These are phyloP conservation scores for Cryptococcus sp. DNA, from an alignment of 1,284 basidiomycete species.

Conservation along the genomic window DNA sequence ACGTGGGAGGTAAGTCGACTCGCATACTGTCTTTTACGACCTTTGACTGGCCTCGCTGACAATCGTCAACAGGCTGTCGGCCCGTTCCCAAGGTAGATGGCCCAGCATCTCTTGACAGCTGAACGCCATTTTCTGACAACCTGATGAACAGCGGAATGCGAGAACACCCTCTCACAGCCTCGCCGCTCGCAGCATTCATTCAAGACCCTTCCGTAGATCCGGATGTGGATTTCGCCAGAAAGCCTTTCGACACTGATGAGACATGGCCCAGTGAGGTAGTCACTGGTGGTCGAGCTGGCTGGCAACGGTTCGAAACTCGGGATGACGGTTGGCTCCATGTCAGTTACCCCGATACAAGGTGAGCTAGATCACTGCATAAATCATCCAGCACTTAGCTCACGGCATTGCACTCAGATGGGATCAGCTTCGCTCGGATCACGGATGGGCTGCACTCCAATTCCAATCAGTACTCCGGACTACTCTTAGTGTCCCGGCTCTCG, in stretches of 20 bases:
- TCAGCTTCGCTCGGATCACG: constrained; percentile 45
- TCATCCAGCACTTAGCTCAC: background rate
- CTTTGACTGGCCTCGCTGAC: background rate
- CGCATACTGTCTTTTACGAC: background rate
- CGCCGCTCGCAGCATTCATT: constrained; percentile 38
- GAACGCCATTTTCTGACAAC: background rate
- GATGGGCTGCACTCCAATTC: constrained; percentile 50
- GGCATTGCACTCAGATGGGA: constrained; percentile 33
- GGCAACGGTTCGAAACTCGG: constrained; percentile 30
- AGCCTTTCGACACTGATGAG: constrained; percentile 18
- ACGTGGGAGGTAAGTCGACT: background rate
- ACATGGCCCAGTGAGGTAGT: constrained; percentile 42
- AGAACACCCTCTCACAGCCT: constrained; percentile 43
- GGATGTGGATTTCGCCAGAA: constrained; percentile 37
- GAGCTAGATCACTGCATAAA: constrained; percentile 7
- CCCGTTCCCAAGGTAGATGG: constrained; percentile 38
- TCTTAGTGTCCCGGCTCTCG: constrained; percentile 16
- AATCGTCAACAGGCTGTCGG: constrained; percentile 8
- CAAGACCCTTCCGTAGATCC: constrained; percentile 13
- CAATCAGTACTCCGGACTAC: constrained; percentile 34
- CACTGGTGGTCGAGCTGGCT: constrained; percentile 35
- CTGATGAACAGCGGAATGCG: constrained; percentile 40
- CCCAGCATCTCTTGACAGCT: background rate
- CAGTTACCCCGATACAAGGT: constrained; percentile 38
- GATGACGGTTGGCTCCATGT: constrained; percentile 37